phyloP scores from a whole-genome alignment of 1,284 basidiomycete species.

The Ganoderma sp. region DNA sequence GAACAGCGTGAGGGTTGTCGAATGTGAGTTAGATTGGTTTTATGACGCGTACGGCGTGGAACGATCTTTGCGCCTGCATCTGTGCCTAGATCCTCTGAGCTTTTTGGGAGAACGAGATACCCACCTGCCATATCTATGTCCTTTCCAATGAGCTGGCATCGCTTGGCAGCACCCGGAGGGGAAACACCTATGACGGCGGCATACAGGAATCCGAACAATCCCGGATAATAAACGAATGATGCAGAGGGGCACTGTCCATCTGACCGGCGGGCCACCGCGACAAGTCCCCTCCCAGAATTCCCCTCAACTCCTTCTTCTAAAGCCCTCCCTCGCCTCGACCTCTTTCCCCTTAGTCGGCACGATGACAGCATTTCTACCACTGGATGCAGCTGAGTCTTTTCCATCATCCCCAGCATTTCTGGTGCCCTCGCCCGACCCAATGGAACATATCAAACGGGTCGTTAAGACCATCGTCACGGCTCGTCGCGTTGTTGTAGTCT shows the following conservation, averaged over 20 bases:
- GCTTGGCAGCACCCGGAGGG: too few species aligned
- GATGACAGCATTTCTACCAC: slow-evolving; percentile 46
- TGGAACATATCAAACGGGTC: slow-evolving; percentile 54
- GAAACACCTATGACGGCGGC: too few species aligned
- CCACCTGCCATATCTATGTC: too few species aligned
- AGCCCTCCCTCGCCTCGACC: too few species aligned
- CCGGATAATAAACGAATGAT: slow-evolving; percentile 15
- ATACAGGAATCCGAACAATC: too few species aligned
- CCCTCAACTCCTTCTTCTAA: neutral
- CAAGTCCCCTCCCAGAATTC: slow-evolving; percentile 22
- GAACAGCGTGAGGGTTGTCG: too few species aligned
- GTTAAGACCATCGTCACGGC: slow-evolving; percentile 77
- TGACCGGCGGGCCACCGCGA: slow-evolving; percentile 32
- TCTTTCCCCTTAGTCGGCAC: slow-evolving; percentile 16
- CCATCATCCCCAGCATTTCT: slow-evolving; percentile 47
- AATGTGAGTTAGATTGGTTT: too few species aligned
- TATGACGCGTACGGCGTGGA: too few species aligned
- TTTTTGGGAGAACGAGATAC: too few species aligned
- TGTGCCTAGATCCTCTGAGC: too few species aligned
- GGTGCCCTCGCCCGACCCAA: slow-evolving; percentile 43
- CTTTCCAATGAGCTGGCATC: too few species aligned
- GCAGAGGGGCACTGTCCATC: slow-evolving; percentile 19
- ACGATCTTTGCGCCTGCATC: too few species aligned
- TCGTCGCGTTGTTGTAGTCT: slow-evolving; percentile 83
- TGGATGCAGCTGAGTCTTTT: slow-evolving; percentile 40